Percentiles rank a stretch among this genome's conserved stretches.
These are phyloP conservation scores for Coemansia sp. DNA, from an alignment of 192 early-diverging fungal species.

Conservation along the genomic window DNA sequence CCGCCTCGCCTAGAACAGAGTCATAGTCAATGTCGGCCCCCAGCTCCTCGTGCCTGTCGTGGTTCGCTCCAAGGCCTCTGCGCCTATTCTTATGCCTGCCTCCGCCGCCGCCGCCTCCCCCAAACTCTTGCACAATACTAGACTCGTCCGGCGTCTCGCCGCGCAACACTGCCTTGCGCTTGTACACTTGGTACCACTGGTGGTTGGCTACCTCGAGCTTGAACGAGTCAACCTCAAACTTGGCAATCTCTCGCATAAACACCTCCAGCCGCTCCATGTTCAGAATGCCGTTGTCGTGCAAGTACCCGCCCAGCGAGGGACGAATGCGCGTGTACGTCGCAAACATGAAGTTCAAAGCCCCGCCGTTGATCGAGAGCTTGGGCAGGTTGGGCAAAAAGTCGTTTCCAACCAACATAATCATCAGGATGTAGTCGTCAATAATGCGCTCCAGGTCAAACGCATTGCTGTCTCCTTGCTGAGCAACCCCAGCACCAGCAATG, in stretches of 20 bases:
- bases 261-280: constrained; percentile 63
- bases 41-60: constrained; percentile 11
- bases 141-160: constrained; percentile 36
- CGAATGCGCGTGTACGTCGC: constrained; percentile 68
- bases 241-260: constrained; percentile 65
- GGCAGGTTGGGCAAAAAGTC: constrained; percentile 97
- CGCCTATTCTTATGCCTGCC: constrained; percentile 6
- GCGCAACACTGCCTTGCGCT: constrained; percentile 47
- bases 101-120: neutral
- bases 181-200: constrained; percentile 59
- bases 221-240: constrained; percentile 53
- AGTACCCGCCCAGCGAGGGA: constrained; percentile 79
- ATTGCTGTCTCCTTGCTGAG: constrained; percentile 22
- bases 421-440: constrained; percentile 95
- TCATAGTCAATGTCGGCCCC: constrained; percentile 24
- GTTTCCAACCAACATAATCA: constrained; percentile 96
- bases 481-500: neutral
- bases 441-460: constrained; percentile 87
- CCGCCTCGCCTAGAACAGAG: constrained; percentile 41
- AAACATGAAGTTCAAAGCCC: constrained; percentile 76
- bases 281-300: constrained; percentile 83
- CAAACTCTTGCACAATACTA: constrained; percentile 21
- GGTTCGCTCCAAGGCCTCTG: constrained; percentile 5
- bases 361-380: constrained; percentile 92
- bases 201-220: constrained; percentile 53